These are phyloP conservation scores for Penicillium ucsense DNA, from an alignment of 495 filamentous ascomycete genomes.

Conservation along the genomic window DNA sequence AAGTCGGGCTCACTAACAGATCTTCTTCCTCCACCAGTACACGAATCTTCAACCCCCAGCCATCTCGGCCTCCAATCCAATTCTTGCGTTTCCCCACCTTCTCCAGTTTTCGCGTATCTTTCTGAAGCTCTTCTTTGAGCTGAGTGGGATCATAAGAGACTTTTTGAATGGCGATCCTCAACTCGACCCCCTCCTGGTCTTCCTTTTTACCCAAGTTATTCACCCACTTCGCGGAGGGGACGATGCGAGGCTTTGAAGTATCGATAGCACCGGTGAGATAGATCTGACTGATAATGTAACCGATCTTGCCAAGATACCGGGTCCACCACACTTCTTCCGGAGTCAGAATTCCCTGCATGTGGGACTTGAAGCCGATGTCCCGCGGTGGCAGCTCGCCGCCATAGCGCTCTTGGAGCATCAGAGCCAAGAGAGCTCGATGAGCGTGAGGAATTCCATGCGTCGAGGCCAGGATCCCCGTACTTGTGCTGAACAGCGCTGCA, in stretches of 20 bases:
- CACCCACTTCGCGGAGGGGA: constrained; percentile 17
- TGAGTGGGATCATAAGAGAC: constrained; percentile 20
- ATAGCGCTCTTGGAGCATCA: constrained; percentile 71
- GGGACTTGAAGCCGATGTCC: constrained; percentile 37
- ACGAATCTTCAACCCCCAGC: constrained; percentile 22
- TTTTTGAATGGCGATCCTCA: constrained; percentile 20
- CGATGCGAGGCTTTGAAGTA: constrained; percentile 18
- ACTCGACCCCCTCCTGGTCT: constrained; percentile 16
- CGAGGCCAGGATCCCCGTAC: constrained; percentile 53
- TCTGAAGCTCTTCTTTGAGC: constrained; percentile 19
- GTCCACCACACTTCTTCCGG: constrained; percentile 50
- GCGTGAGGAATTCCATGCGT: constrained; percentile 65
- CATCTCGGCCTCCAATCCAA: constrained; percentile 23
- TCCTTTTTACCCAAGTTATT: constrained; percentile 17
- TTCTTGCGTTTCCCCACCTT: constrained; percentile 28
- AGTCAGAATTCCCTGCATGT: constrained; percentile 38
- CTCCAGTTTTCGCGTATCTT: constrained; percentile 16
- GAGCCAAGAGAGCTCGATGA: constrained; percentile 57
- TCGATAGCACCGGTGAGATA: constrained; percentile 22
- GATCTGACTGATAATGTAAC: constrained; percentile 15
- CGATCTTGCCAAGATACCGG: constrained; percentile 44
- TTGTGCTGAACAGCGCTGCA: constrained; percentile 62
- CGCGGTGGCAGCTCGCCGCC: constrained; percentile 51
- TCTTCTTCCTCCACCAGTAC: constrained; percentile 18
- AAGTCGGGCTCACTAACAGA: not conserved